Percentiles rank a stretch among this genome's conserved stretches.
phyloP scores from a whole-genome alignment of 768 basidiomycete genomes.

The Lentinula sp. region DNA sequence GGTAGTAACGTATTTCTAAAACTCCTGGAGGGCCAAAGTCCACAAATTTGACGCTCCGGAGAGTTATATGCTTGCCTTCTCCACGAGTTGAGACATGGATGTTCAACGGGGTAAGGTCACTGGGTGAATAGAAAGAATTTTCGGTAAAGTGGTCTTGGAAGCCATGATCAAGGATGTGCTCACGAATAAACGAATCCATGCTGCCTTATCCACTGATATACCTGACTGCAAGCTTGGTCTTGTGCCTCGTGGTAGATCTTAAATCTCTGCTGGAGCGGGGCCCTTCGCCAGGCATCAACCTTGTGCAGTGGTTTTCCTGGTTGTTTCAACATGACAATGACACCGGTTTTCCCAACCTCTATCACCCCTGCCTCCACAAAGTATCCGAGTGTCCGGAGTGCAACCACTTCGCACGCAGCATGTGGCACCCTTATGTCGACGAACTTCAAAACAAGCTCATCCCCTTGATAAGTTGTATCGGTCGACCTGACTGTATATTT shows the following conservation, averaged over 20 bases:
- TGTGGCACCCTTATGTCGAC: neutral
- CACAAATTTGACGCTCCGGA: neutral
- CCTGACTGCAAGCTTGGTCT: neutral
- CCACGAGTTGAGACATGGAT: neutral
- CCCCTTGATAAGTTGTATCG: neutral
- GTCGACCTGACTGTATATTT: neutral
- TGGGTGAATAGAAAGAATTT: neutral
- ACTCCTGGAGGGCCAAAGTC: neutral
- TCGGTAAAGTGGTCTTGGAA: neutral
- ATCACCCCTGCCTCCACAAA: neutral
- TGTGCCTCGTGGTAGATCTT: neutral
- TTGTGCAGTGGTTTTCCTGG: neutral
- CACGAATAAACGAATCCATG: neutral
- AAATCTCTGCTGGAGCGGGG: neutral
- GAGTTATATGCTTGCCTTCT: neutral
- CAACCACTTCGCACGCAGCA: neutral
- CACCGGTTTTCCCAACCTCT: neutral
- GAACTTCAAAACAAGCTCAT: neutral
- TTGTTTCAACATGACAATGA: neutral
- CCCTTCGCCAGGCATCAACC: neutral
- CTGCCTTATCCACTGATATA: neutral
- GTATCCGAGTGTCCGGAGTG: neutral
- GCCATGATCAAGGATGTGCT: neutral
- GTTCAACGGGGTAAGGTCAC: neutral
- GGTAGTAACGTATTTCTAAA: neutral